Percentiles rank a stretch among this genome's conserved stretches.
Conservation (phyloP, 768 basidiomycete species). For the Favolaschia claudopus region DNA sequence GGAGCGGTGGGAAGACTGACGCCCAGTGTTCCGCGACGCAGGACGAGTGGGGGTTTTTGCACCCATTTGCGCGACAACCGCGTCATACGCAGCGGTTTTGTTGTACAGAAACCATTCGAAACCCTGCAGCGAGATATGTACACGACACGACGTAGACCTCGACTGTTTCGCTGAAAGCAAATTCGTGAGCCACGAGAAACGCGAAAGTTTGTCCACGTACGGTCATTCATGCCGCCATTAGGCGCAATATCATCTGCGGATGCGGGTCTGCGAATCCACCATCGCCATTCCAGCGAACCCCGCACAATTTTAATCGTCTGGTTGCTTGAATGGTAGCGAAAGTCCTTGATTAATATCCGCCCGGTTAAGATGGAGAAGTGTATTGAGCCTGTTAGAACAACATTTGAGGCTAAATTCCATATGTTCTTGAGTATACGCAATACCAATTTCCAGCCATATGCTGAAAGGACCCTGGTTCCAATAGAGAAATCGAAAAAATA, state of each 20-base stretch:
- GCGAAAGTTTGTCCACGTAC: constrained; percentile 44
- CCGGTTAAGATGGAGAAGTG: constrained; percentile 91
- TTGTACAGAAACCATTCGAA: constrained; percentile 96
- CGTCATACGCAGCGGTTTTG: constrained; percentile 86
- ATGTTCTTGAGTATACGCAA: neutral
- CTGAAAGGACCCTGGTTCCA: constrained; percentile 85
- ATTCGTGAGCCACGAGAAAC: constrained; percentile 1
- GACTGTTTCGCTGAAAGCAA: constrained; percentile 42
- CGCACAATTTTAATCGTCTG: constrained; percentile 87
- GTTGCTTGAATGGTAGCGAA: constrained; percentile 91
- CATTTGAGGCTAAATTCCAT: neutral
- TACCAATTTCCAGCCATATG: constrained; percentile 86
- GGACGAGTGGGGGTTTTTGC: constrained; percentile 44
- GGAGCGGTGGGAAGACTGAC: constrained; percentile 47
- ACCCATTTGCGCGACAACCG: constrained; percentile 81
- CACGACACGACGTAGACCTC: constrained; percentile 70
- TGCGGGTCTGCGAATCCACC: constrained; percentile 87
- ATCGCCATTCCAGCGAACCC: constrained; percentile 90
- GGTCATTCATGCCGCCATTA: constrained; percentile 57
- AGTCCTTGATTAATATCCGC: constrained; percentile 85
- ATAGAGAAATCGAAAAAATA: constrained; percentile 70
- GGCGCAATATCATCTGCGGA: constrained; percentile 72
- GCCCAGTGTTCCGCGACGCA: constrained; percentile 47
- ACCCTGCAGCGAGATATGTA: constrained; percentile 82
- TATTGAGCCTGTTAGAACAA: constrained; percentile 69